Conservation (phyloP, 768 basidiomycete species). For the Xerocomellus amylosporus region DNA sequence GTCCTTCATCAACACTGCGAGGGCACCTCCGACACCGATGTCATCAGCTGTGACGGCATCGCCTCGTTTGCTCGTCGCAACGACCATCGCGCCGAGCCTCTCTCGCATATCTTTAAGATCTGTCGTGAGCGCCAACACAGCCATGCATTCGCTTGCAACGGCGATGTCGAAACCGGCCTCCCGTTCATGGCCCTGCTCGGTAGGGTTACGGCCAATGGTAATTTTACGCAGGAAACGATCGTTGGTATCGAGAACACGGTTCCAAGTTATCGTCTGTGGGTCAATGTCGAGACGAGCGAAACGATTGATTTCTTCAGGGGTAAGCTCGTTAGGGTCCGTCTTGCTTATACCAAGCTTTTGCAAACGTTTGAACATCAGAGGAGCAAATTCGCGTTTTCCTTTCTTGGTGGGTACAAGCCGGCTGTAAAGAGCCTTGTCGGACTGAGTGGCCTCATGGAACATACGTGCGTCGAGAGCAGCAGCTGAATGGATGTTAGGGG, state of each 20-base stretch:
- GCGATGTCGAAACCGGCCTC: slow-evolving; percentile 95
- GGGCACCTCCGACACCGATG: slow-evolving; percentile 89
- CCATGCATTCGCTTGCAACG: slow-evolving; percentile 98
- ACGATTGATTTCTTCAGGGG: slow-evolving; percentile 84
- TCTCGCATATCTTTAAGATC: slow-evolving; percentile 88
- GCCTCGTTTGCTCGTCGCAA: slow-evolving; percentile 88
- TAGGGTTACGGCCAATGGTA: slow-evolving; percentile 84
- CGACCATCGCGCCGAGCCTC: slow-evolving; percentile 93
- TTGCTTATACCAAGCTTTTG: slow-evolving; percentile 95
- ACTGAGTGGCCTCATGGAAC: slow-evolving; percentile 95
- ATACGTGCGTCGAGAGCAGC: slow-evolving; percentile 96
- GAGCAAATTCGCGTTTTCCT: slow-evolving; percentile 91
- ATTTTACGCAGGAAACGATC: slow-evolving; percentile 95
- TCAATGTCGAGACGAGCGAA: slow-evolving; percentile 95
- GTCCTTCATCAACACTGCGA: slow-evolving; percentile 97
- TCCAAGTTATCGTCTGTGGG: slow-evolving; percentile 91
- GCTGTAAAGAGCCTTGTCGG: slow-evolving; percentile 91
- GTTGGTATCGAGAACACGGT: slow-evolving; percentile 95
- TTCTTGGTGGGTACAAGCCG: slow-evolving; percentile 92
- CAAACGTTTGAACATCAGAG: slow-evolving; percentile 93
- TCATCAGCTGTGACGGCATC: slow-evolving; percentile 95
- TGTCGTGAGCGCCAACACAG: slow-evolving; percentile 89
- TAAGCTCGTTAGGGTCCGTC: slow-evolving; percentile 87
- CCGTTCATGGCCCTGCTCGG: slow-evolving; percentile 87
- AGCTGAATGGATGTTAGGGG: slow-evolving; percentile 45